These are phyloP conservation scores for Sporisorium iseilematis-ciliati DNA, from an alignment of 1,284 basidiomycete species.

Conservation along the genomic window DNA sequence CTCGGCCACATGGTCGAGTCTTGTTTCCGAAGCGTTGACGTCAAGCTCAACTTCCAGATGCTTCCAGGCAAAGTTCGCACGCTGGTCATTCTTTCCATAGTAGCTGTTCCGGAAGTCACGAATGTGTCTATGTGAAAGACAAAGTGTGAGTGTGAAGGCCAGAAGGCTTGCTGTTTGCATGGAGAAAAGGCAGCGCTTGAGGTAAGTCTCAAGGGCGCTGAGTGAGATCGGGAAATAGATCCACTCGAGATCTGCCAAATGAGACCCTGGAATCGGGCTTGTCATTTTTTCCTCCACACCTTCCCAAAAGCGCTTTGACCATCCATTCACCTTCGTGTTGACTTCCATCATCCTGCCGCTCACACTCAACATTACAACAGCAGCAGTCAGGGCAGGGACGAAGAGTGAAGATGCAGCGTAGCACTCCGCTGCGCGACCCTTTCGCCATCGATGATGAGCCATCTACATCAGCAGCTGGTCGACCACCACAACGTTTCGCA, in stretches of 20 bases:
- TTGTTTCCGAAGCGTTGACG: not conserved
- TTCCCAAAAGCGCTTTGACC: conserved; percentile 4
- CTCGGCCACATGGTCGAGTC: not conserved
- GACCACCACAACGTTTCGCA: conserved; percentile 15
- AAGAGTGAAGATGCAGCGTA: conserved; percentile 10
- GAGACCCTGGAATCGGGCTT: conserved; percentile 13
- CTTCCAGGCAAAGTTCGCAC: not conserved
- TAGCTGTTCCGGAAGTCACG: not conserved
- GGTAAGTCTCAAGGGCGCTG: not conserved
- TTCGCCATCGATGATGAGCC: conserved; percentile 26
- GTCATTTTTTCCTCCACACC: conserved; percentile 10
- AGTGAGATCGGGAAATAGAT: not conserved
- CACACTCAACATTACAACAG: not conserved
- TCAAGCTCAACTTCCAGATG: not conserved
- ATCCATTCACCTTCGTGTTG: not conserved
- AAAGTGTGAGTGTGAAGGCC: too few relatives aligned
- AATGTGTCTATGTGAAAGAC: too few relatives aligned
- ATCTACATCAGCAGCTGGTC: conserved; percentile 6
- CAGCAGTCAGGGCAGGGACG: not conserved
- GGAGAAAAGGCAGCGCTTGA: not conserved
- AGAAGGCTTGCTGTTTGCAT: not conserved
- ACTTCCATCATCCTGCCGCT: not conserved
- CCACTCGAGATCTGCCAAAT: not conserved
- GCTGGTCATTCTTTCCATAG: not conserved
- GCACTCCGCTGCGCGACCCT: conserved; percentile 14